phyloP scores from a whole-genome alignment of 225 moss, liverwort and hornwort species.

The Asterella californica region DNA sequence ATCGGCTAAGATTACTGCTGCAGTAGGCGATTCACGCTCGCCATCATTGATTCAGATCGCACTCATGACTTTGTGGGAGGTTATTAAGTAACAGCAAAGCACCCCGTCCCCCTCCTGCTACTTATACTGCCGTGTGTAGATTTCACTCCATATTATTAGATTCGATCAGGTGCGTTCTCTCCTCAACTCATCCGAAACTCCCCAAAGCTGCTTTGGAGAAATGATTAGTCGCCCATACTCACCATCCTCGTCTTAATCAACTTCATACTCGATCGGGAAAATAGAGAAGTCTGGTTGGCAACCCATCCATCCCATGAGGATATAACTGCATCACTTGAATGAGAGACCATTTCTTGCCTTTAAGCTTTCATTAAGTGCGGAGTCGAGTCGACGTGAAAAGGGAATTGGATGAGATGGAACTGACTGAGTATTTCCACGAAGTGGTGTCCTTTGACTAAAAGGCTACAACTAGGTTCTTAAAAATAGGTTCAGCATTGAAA shows the following conservation, averaged over 20 bases:
- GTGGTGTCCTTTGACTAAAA: not conserved
- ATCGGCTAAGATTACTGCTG: not conserved
- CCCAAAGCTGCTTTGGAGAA: not conserved
- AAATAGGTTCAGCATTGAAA: conserved; percentile 10
- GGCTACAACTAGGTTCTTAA: conserved; percentile 5
- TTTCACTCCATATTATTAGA: not conserved
- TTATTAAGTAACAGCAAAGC: not conserved
- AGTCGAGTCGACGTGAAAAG: not conserved
- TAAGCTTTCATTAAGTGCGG: not conserved
- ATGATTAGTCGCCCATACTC: not conserved
- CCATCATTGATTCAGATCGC: conserved; percentile 5
- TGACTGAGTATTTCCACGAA: not conserved
- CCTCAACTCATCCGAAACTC: not conserved
- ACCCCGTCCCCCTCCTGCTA: not conserved
- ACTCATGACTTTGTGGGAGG: not conserved
- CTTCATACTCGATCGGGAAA: not conserved
- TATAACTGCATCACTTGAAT: not conserved
- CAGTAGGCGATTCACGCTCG: not conserved
- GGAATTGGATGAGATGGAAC: not conserved
- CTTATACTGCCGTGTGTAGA: not conserved
- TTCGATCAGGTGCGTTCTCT: not conserved
- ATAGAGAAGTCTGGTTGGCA: not conserved
- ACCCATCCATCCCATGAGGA: not conserved
- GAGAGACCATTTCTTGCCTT: too few species aligned
- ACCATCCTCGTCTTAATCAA: not conserved